Percentiles rank a stretch among this genome's conserved stretches.
Conservation (phyloP, 225 moss, liverwort and hornwort species). For the Straminergon stramineum region DNA sequence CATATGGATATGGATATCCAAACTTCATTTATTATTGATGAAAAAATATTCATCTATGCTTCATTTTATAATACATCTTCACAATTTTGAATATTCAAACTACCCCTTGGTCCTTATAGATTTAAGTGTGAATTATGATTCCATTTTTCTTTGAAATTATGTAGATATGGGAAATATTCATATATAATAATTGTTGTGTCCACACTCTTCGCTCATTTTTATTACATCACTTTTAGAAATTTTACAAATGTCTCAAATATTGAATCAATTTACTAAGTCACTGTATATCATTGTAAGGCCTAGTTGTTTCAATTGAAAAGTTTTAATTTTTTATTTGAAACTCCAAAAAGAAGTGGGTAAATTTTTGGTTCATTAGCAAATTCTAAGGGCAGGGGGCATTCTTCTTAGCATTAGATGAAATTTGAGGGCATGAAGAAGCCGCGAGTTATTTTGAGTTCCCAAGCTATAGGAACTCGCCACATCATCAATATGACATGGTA, state of each 20-base stretch:
- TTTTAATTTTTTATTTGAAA: background rate
- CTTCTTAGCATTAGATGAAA: no score
- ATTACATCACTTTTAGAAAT: background rate
- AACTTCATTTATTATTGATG: background rate
- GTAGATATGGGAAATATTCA: background rate
- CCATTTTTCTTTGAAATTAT: background rate
- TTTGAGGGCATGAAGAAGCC: no score
- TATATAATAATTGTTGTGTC: background rate
- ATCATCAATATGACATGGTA: no score
- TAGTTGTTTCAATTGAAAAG: background rate
- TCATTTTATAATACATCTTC: background rate
- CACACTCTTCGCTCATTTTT: background rate
- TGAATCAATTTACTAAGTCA: background rate
- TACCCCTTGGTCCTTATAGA: background rate
- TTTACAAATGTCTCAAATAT: background rate
- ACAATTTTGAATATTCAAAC: background rate
- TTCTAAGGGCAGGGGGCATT: no score
- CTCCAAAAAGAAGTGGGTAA: background rate
- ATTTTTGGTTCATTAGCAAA: background rate
- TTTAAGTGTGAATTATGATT: background rate
- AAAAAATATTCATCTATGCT: background rate
- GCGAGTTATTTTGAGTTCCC: no score
- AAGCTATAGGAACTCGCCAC: no score
- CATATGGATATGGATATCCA: background rate
- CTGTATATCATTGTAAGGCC: background rate